Evolutionary conservation across 164 flowering plant species (phyloP).

Genomic region (Aristolochia fimbriata): DNA sequence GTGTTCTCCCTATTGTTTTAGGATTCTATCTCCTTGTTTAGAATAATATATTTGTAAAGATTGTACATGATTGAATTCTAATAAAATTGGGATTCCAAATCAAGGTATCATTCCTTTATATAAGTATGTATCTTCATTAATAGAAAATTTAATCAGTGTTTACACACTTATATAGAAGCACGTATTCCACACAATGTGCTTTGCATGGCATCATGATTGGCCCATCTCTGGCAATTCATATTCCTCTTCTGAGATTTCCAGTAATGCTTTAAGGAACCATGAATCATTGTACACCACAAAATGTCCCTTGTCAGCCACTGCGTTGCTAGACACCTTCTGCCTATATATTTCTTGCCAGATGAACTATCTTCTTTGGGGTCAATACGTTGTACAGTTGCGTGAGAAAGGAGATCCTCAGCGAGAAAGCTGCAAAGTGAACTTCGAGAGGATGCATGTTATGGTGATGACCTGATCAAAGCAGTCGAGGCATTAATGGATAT

Average conservation of each 20-base stretch:
- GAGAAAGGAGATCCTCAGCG: not conserved
- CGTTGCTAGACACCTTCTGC: not conserved
- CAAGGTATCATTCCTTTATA: no score
- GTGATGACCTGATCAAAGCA: not conserved
- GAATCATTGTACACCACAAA: slow-evolving; percentile 18
- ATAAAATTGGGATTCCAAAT: no score
- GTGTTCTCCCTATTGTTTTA: no score
- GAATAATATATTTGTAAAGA: no score
- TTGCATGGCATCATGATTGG: slow-evolving; percentile 17
- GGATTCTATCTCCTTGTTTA: no score
- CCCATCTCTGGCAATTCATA: slow-evolving; percentile 13
- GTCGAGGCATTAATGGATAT: not conserved
- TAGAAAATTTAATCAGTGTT: no score
- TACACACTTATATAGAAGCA: no score
- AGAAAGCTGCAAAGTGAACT: no score
- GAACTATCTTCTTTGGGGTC: slow-evolving; percentile 11
- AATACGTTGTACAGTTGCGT: slow-evolving; percentile 6
- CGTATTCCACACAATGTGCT: slow-evolving; percentile 11
- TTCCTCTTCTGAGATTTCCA: slow-evolving; percentile 19
- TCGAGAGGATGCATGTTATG: not conserved
- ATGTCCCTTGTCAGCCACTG: slow-evolving; percentile 15
- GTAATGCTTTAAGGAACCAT: slow-evolving; percentile 13
- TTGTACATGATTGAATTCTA: no score
- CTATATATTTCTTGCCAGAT: slow-evolving; percentile 13
- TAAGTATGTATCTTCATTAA: no score